Percentiles rank a stretch among this genome's conserved stretches.
These are phyloP conservation scores for Aspergillus coremiiformis DNA, from an alignment of 495 filamentous ascomycete genomes.

Conservation along the genomic window DNA sequence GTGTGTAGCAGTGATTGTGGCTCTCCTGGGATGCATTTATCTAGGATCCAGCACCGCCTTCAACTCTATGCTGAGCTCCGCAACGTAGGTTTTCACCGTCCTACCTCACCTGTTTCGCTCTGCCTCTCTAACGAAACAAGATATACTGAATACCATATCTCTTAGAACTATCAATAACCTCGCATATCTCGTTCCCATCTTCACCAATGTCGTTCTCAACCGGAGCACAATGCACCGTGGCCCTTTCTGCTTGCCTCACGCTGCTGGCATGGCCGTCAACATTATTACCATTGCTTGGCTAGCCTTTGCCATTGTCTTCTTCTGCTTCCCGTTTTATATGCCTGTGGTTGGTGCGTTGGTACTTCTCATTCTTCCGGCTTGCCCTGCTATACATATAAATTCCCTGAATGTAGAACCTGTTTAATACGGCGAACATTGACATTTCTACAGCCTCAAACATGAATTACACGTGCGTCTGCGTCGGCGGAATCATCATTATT, in stretches of 20 bases:
- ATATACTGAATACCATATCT: background rate
- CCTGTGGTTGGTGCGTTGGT: constrained; percentile 34
- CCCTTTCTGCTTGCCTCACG: constrained; percentile 23
- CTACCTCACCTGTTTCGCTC: background rate
- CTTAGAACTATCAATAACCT: constrained; percentile 32
- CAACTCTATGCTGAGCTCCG: constrained; percentile 59
- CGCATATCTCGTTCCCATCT: constrained; percentile 28
- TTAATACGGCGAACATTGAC: background rate
- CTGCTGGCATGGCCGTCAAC: constrained; percentile 29
- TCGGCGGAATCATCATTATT: constrained; percentile 47
- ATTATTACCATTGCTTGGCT: constrained; percentile 29
- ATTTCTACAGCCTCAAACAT: constrained; percentile 44
- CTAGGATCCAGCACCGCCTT: constrained; percentile 64
- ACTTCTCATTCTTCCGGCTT: background rate
- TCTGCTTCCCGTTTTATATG: constrained; percentile 61
- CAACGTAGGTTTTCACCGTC: constrained; percentile 17
- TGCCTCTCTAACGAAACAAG: background rate
- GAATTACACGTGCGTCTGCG: constrained; percentile 64
- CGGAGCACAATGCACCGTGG: constrained; percentile 31
- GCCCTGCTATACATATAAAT: background rate
- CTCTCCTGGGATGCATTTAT: constrained; percentile 60
- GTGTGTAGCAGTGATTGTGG: constrained; percentile 49
- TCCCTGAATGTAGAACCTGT: background rate
- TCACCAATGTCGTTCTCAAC: constrained; percentile 28
- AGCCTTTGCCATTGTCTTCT: constrained; percentile 51